Percentiles rank a stretch among this genome's conserved stretches.
Evolutionary conservation across 805 yeast species (phyloP).

Genomic region (Candida glaebosa): DNA sequence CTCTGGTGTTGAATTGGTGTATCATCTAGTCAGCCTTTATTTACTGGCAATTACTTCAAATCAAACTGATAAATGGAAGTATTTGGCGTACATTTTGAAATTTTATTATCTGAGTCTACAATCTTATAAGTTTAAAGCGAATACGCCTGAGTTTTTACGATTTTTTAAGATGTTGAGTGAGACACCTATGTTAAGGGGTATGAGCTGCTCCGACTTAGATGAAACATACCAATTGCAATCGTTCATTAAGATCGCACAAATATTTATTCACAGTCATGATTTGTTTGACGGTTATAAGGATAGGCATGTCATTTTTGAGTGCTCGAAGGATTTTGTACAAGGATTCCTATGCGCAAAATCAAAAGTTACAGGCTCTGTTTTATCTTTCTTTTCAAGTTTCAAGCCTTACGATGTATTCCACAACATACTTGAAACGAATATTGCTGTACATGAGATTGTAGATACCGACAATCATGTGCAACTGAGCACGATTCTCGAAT

Average conservation of each 20-base stretch:
- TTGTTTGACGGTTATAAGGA: slow-evolving; percentile 37
- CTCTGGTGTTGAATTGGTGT: slow-evolving; percentile 19
- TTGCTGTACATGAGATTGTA: slow-evolving; percentile 1
- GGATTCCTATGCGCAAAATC: background rate
- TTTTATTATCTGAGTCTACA: slow-evolving; percentile 15
- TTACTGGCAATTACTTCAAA: slow-evolving; percentile 16
- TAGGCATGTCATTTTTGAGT: slow-evolving; percentile 7
- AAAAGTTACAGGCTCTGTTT: background rate
- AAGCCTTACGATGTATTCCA: slow-evolving; percentile 4
- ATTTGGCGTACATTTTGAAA: slow-evolving; percentile 19
- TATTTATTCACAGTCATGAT: slow-evolving; percentile 16
- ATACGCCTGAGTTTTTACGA: slow-evolving; percentile 13
- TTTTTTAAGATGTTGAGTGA: slow-evolving; percentile 23
- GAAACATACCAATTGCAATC: slow-evolving; percentile 6
- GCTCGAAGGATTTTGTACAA: background rate
- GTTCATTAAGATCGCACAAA: slow-evolving; percentile 8
- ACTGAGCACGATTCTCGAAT: background rate
- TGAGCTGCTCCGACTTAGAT: slow-evolving; percentile 3
- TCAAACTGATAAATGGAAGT: slow-evolving; percentile 27
- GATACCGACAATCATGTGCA: background rate
- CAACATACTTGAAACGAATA: background rate
- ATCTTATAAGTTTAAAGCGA: slow-evolving; percentile 16
- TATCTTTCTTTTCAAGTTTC: slow-evolving; percentile 6
- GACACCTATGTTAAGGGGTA: slow-evolving; percentile 11
- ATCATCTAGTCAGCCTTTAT: slow-evolving; percentile 28